Conservation (phyloP, 164 flowering plant genomes). For the Buxus sempervirens region DNA sequence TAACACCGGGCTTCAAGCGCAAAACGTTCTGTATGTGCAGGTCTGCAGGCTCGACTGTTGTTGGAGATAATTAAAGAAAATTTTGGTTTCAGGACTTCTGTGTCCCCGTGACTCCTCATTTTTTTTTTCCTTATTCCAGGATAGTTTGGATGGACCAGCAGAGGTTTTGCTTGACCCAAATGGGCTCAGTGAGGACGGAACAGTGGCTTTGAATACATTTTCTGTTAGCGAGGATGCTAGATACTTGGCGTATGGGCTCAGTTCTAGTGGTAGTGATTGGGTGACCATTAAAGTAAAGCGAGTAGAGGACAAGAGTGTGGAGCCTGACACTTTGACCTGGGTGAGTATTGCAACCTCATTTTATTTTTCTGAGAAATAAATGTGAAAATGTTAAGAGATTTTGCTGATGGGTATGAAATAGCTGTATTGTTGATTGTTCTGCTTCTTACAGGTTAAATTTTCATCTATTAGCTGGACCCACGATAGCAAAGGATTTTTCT, state of each 20-base stretch:
- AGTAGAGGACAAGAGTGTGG: conserved; percentile 56
- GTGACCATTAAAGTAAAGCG: conserved; percentile 86
- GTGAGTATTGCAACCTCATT: conserved; percentile 32
- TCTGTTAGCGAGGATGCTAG: conserved; percentile 84
- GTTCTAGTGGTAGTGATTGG: conserved; percentile 99
- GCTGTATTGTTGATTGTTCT: neutral
- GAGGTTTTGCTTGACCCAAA: conserved; percentile 96
- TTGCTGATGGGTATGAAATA: neutral
- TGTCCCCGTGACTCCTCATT: neutral
- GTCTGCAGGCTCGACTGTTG: conserved; percentile 29
- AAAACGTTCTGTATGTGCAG: conserved; percentile 89
- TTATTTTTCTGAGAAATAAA: neutral
- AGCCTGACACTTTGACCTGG: conserved; percentile 77
- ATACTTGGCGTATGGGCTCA: conserved; percentile 81
- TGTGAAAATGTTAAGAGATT: neutral
- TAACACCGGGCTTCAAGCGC: conserved; percentile 94
- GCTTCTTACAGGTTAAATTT: conserved; percentile 75
- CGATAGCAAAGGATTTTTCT: conserved; percentile 93
- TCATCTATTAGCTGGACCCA: conserved; percentile 81
- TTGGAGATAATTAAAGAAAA: too few species aligned
- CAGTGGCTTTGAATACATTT: conserved; percentile 56
- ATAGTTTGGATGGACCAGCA: conserved; percentile 72
- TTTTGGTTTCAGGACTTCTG: neutral
- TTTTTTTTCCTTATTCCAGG: conserved; percentile 33
- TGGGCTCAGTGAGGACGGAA: conserved; percentile 90